Base-by-base conservation (phyloP, 2,329 filamentous ascomycete species). In the Calonectria ilicicola region DNA sequence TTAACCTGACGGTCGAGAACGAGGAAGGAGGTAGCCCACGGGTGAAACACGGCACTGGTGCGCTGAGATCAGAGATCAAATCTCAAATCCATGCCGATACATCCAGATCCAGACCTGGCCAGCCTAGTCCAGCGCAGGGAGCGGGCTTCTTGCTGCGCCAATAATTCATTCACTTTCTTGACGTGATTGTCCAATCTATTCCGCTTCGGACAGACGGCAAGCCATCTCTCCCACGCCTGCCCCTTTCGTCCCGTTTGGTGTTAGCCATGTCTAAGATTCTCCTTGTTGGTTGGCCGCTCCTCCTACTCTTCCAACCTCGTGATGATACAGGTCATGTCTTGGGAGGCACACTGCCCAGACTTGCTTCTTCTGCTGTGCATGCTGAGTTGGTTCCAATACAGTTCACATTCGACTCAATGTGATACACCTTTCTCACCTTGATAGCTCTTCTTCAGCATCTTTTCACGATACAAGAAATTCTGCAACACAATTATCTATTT, bases 201-300 rank as follows among this genome's bases (percentile, higher is more conserved):
- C n/a, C 53, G n/a, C 10, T 38, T 23, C 29, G n/a, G 53, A 40
- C 23, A 10, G 4, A 60, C 35, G 32, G 53, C 53, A 23, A 32
- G 53, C 32, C 53, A 60, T 60, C 32, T 7, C 26, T 40, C 21
- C 32, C 53, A 40, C 15, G 32, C 32, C 32, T 40, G 21, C n/a
- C 53, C 53, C 32, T 26, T 38, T 38, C 21, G 10, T 60, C 53
- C 53, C 53, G 12, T 60, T 32, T 60, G 23, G 35, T 19, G 26
- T 27, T 60, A 60, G 53, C 53, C 53, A 38, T 60, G 53, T 60
- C 53, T 60, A 14, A 60, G 53, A 42, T 60, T 60, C 53, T 42
- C 21, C 14, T 26, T 5, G 7, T 26, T 17, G 53, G 53, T 40
- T 60, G 53, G 53, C 7, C 21, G 23, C 53, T 17, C 21, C n/a